Evolutionary conservation across 495 filamentous ascomycete species (phyloP).

Genomic region (Aspergillus taichungensis): DNA sequence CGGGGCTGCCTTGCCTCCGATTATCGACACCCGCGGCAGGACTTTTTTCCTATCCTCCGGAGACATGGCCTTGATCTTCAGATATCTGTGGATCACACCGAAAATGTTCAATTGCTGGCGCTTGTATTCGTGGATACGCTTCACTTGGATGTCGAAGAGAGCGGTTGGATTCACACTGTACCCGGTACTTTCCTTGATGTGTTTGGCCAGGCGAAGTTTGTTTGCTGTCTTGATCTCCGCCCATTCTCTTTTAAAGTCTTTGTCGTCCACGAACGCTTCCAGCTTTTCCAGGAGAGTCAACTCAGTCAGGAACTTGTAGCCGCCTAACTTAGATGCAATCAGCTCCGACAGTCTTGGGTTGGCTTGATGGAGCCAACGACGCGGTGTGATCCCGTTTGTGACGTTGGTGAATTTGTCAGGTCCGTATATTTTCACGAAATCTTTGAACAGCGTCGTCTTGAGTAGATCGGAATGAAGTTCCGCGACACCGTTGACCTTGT

Average conservation of each 20-base stretch:
- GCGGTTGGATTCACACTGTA: conserved; percentile 78
- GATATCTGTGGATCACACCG: conserved; percentile 90
- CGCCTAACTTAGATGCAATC: conserved; percentile 80
- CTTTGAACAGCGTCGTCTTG: conserved; percentile 98
- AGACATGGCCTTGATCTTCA: conserved; percentile 76
- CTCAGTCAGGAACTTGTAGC: conserved; percentile 78
- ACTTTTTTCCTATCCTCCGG: conserved; percentile 82
- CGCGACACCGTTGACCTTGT: conserved; percentile 98
- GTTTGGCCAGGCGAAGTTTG: conserved; percentile 75
- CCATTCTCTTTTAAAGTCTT: conserved; percentile 85
- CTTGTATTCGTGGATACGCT: conserved; percentile 99
- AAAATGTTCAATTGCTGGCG: conserved; percentile 99
- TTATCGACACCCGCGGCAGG: conserved; percentile 88
- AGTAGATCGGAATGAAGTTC: conserved; percentile 96
- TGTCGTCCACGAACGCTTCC: conserved; percentile 71
- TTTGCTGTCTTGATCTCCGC: conserved; percentile 76
- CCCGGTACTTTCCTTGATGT: conserved; percentile 73
- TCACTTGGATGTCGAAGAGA: conserved; percentile 95
- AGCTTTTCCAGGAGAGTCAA: conserved; percentile 76
- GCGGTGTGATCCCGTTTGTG: conserved; percentile 93
- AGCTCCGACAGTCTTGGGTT: conserved; percentile 88
- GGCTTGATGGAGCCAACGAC: conserved; percentile 94
- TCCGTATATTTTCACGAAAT: conserved; percentile 90
- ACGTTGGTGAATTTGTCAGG: conserved; percentile 97
- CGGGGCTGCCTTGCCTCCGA: conserved; percentile 94